These are phyloP conservation scores for Ceratocystis smalleyi DNA, from an alignment of 2,329 filamentous ascomycete genomes.

Conservation along the genomic window DNA sequence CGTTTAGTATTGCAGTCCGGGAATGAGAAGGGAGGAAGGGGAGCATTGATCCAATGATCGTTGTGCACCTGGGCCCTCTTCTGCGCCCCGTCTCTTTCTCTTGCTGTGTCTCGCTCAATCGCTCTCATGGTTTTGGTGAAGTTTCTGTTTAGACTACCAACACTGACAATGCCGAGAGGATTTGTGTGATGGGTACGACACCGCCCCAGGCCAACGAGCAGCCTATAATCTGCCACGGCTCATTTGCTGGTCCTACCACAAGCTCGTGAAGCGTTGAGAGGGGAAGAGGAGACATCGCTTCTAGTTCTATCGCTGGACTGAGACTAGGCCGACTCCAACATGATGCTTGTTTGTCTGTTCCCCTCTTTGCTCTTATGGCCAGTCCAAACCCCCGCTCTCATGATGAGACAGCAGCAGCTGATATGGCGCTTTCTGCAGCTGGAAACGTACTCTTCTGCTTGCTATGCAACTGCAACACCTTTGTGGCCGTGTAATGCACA, in stretches of 20 bases:
- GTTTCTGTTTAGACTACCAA: too few species aligned
- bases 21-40: not conserved
- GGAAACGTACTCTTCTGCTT: too few species aligned
- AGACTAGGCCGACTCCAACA: not conserved
- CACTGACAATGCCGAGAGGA: not conserved
- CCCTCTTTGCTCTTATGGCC: not conserved
- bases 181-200: not conserved
- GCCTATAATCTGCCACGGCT: not conserved
- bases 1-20: not conserved
- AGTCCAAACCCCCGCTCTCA: too few species aligned
- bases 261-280: not conserved
- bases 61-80: not conserved
- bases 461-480: too few species aligned
- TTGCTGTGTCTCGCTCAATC: not conserved
- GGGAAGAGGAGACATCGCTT: not conserved
- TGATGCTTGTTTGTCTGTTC: not conserved
- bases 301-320: too few species aligned
- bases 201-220: not conserved
- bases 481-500: too few species aligned
- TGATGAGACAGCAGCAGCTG: too few species aligned
- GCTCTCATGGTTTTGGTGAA: too few species aligned
- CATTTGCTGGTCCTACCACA: not conserved
- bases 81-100: not conserved
- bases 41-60: constrained; percentile 4
- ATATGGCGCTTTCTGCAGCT: too few species aligned